phyloP scores from a whole-genome alignment of 345 rosid species.

The Garcia nutans region DNA sequence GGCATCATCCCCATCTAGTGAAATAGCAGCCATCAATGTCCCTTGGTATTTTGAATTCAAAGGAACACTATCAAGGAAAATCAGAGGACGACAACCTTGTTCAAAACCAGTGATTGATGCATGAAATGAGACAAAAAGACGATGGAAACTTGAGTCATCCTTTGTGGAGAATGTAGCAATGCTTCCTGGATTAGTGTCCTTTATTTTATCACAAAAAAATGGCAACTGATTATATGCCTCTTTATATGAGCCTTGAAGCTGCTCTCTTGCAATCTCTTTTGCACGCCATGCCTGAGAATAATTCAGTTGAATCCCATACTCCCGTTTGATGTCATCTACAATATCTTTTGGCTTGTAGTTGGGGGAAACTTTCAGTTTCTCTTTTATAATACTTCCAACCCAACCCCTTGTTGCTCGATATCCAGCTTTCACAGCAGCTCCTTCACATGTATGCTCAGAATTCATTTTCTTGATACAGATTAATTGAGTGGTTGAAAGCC shows the following conservation, averaged over 20 bases:
- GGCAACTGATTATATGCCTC: conserved; percentile 85
- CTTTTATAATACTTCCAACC: conserved; percentile 93
- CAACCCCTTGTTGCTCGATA: conserved; percentile 85
- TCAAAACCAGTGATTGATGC: conserved; percentile 78
- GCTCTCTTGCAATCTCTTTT: conserved; percentile 87
- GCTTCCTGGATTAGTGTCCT: conserved; percentile 94
- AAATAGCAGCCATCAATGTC: conserved; percentile 61
- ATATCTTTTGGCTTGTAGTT: conserved; percentile 90
- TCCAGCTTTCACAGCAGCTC: conserved; percentile 73
- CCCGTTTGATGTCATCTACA: conserved; percentile 81
- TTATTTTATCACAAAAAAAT: conserved; percentile 77
- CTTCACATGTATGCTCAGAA: conserved; percentile 79
- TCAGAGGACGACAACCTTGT: conserved; percentile 86
- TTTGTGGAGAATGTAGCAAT: conserved; percentile 68
- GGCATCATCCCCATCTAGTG: conserved; percentile 80
- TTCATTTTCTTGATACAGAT: conserved; percentile 87
- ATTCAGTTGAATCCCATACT: conserved; percentile 85
- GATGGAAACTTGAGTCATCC: conserved; percentile 89
- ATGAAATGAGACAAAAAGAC: conserved; percentile 79
- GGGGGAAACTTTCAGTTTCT: conserved; percentile 76
- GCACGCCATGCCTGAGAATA: conserved; percentile 97
- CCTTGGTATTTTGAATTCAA: conserved; percentile 87
- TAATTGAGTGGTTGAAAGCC: conserved; percentile 76
- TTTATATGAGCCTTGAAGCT: conserved; percentile 89
- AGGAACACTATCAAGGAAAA: conserved; percentile 70